phyloP scores from a whole-genome alignment of 1,284 basidiomycete genomes.

The Leccinum brunneo-olivaceum region DNA sequence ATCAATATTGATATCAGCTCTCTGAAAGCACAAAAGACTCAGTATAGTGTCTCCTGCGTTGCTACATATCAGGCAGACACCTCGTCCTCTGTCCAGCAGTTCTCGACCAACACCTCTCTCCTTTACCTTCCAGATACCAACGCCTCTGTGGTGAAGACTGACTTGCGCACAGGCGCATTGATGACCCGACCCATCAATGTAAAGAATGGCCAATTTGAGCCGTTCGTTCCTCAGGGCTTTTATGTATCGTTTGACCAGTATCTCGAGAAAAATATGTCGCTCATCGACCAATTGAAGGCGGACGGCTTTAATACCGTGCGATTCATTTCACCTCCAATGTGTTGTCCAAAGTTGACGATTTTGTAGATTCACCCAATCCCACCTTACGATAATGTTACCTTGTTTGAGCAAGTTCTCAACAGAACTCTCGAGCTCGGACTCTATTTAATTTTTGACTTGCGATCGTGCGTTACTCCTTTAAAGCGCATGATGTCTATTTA shows the following conservation, averaged over 20 bases:
- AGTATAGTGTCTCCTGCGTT: constrained; percentile 20
- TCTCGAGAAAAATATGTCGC: constrained; percentile 19
- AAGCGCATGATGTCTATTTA: neutral
- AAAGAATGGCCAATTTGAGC: constrained; percentile 15
- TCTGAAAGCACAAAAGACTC: constrained; percentile 14
- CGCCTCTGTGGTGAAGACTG: constrained; percentile 29
- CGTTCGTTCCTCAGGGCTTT: constrained; percentile 28
- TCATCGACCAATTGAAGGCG: constrained; percentile 16
- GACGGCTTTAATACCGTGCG: constrained; percentile 29
- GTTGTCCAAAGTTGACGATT: neutral
- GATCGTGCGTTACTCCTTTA: constrained; percentile 35
- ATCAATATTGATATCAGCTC: constrained; percentile 18
- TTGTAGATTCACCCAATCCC: constrained; percentile 28
- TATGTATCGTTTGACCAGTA: constrained; percentile 20
- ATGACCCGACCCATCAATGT: constrained; percentile 19
- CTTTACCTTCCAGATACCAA: constrained; percentile 28
- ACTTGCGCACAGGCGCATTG: constrained; percentile 25
- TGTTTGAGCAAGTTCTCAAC: constrained; percentile 21
- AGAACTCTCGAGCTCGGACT: constrained; percentile 18
- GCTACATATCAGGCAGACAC: constrained; percentile 16
- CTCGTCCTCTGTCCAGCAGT: constrained; percentile 14
- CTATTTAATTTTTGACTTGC: constrained; percentile 27
- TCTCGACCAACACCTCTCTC: constrained; percentile 19
- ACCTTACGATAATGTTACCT: constrained; percentile 21
- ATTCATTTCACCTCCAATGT: neutral